Evolutionary conservation across 352 stramenopile genomes (phyloP).

Genomic region (Phytophthora cajani): DNA sequence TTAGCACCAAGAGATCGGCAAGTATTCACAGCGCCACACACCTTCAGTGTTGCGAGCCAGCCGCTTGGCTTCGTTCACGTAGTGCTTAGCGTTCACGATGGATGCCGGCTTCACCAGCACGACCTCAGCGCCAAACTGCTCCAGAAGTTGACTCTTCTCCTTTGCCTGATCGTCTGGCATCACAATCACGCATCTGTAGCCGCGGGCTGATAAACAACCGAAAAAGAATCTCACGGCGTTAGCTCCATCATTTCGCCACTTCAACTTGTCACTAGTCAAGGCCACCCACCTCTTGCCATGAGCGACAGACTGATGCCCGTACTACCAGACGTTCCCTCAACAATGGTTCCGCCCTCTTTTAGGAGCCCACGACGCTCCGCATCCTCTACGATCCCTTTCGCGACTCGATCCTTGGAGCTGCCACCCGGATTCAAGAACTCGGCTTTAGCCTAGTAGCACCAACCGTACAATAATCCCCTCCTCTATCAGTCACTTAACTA

Average conservation of each 20-base stretch:
- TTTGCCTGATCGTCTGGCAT: constrained; percentile 98
- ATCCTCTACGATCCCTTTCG: constrained; percentile 94
- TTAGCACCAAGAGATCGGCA: neutral
- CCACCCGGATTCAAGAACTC: constrained; percentile 98
- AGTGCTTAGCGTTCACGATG: constrained; percentile 98
- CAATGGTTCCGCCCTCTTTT: constrained; percentile 92
- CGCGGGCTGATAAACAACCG: constrained; percentile 60
- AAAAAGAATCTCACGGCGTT: constrained; percentile 2
- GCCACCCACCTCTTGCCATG: constrained; percentile 79
- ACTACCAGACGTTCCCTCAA: constrained; percentile 98
- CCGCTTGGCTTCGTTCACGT: constrained; percentile 96
- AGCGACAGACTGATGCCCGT: constrained; percentile 98
- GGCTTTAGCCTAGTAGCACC: constrained; percentile 84
- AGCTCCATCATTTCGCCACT: constrained; percentile 4
- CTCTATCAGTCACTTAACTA: constrained; percentile 1
- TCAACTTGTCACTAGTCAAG: neutral
- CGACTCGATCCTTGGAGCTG: constrained; percentile 97
- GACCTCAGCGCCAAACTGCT: constrained; percentile 88
- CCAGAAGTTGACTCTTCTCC: constrained; percentile 88
- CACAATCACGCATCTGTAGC: constrained; percentile 96
- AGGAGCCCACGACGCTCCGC: constrained; percentile 91
- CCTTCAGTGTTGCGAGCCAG: constrained; percentile 83
- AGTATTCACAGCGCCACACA: constrained; percentile 22
- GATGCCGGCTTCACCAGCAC: constrained; percentile 90
- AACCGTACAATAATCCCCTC: neutral